phyloP scores from a whole-genome alignment of 805 yeast species.

The Candida nitratophila region DNA sequence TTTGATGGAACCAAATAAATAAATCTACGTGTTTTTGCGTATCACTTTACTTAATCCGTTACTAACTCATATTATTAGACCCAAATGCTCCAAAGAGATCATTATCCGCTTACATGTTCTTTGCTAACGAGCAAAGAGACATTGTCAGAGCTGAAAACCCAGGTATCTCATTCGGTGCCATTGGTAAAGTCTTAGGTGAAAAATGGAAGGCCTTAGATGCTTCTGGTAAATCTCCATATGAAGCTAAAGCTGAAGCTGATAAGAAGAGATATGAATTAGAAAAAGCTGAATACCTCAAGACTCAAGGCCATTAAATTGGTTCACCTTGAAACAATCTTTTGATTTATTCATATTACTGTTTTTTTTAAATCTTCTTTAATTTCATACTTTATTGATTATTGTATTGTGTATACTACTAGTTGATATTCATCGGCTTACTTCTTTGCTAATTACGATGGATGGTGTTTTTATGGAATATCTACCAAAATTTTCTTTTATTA shows the following conservation, averaged over 20 bases:
- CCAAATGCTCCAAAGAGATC: constrained; percentile 99
- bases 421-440: background rate
- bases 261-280: constrained; percentile 96
- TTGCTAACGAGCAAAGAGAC: constrained; percentile 97
- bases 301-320: constrained; percentile 11
- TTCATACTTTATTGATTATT: background rate
- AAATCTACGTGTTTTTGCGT: too few species aligned
- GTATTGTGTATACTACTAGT: background rate
- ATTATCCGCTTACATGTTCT: constrained; percentile 97
- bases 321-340: too few species aligned
- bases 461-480: too few species aligned
- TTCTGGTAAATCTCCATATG: constrained; percentile 85
- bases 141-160: constrained; percentile 94
- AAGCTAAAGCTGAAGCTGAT: constrained; percentile 88
- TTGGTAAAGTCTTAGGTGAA: constrained; percentile 92
- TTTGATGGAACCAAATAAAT: too few species aligned
- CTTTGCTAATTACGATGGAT: too few species aligned
- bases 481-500: too few species aligned
- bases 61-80: constrained; percentile 38
- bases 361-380: background rate
- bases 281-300: constrained; percentile 72
- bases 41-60: constrained; percentile 1
- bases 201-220: constrained; percentile 88
- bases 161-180: constrained; percentile 91
- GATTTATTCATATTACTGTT: too few species aligned